phyloP scores from a whole-genome alignment of 257 asterid species.

The Solanum piurae region DNA sequence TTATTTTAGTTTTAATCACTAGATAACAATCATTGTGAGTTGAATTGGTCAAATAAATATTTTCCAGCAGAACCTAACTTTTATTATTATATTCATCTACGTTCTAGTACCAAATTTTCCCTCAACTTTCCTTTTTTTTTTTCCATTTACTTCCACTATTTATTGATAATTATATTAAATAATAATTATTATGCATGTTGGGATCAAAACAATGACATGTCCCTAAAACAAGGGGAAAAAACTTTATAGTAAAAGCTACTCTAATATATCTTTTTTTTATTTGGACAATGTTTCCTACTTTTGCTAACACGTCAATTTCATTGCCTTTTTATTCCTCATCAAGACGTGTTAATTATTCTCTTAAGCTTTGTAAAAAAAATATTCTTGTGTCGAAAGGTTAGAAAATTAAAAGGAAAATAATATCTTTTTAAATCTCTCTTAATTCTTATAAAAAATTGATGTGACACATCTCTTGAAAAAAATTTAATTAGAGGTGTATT shows the following conservation, averaged over 20 bases:
- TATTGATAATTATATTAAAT: not conserved
- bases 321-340: not conserved
- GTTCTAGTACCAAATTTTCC: not conserved
- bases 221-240: not conserved
- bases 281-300: not conserved
- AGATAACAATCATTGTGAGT: not conserved
- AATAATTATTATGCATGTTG: not conserved
- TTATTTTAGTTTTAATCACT: not conserved
- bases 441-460: no score
- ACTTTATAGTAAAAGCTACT: not conserved
- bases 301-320: not conserved
- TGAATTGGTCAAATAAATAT: not conserved
- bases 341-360: not conserved
- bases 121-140: not conserved
- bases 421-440: not conserved
- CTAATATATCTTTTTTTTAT: not conserved
- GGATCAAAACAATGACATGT: not conserved
- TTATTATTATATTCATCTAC: no score
- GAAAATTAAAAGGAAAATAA: not conserved
- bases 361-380: not conserved
- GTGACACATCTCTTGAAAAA: no score
- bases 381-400: not conserved
- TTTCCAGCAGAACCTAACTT: not conserved
- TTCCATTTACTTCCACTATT: not conserved
- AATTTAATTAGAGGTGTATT: no score